Conservation (phyloP, 192 early-diverging fungal species). For the Coemansia sp. region DNA sequence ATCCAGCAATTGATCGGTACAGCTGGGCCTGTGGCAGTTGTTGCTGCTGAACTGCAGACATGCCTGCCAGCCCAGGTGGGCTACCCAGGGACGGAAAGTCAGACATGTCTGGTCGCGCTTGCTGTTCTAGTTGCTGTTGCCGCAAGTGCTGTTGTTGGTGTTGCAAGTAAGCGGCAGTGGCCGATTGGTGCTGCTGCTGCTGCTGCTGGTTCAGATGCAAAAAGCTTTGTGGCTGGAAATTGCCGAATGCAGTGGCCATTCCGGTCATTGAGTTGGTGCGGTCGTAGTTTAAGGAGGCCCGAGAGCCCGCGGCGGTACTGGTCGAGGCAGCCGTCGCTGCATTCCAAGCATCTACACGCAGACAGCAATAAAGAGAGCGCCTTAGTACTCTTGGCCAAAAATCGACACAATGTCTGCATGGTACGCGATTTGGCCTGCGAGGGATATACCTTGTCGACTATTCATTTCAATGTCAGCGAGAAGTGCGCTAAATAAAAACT, state of each 20-base stretch:
- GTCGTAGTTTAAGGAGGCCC: constrained; percentile 40
- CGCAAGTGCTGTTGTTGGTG: constrained; percentile 23
- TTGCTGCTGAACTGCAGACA: constrained; percentile 19
- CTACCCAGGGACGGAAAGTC: constrained; percentile 46
- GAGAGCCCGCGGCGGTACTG: constrained; percentile 3
- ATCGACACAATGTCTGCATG: neutral
- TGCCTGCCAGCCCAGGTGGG: constrained; percentile 28
- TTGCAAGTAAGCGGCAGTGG: constrained; percentile 25
- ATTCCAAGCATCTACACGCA: constrained; percentile 42
- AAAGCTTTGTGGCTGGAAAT: constrained; percentile 33
- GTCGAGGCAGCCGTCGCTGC: constrained; percentile 17
- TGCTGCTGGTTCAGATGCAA: constrained; percentile 24
- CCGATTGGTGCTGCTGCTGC: constrained; percentile 24
- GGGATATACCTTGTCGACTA: constrained; percentile 38
- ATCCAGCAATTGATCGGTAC: constrained; percentile 33
- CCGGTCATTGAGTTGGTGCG: constrained; percentile 13
- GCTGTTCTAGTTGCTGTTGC: constrained; percentile 26
- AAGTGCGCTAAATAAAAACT: neutral
- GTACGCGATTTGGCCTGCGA: neutral
- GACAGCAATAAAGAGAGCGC: neutral
- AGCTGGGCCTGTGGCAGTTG: constrained; percentile 20
- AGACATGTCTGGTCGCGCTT: constrained; percentile 44
- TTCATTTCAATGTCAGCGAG: constrained; percentile 31
- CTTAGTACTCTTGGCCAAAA: neutral
- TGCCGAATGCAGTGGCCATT: constrained; percentile 18